Conservation (phyloP, 768 basidiomycete species). For the Mycena rosella region DNA sequence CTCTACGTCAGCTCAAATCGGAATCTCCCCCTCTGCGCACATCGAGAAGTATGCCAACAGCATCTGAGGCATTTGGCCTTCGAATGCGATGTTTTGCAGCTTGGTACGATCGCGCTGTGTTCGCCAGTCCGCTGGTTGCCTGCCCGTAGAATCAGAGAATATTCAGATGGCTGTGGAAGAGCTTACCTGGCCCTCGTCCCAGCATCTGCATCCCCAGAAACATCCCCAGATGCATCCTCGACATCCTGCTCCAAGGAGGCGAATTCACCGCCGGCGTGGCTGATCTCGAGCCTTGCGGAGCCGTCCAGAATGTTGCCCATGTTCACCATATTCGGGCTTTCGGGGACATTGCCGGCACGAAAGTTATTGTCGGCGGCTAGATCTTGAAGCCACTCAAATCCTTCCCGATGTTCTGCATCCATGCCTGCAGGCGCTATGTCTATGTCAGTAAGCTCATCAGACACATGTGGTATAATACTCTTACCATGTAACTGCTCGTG, state of each 20-base stretch:
- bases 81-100: not conserved
- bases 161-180: too few species aligned
- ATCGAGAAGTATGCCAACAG: constrained; percentile 9
- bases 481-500: too few species aligned
- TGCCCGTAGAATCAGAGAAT: too few species aligned
- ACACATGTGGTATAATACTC: not conserved
- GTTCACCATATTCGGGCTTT: not conserved
- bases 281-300: not conserved
- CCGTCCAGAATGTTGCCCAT: not conserved
- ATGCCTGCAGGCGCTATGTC: not conserved
- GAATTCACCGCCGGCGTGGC: not conserved
- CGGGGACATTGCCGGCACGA: not conserved
- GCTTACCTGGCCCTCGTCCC: too few species aligned
- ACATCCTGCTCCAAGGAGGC: not conserved
- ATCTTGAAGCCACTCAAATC: not conserved
- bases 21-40: not conserved
- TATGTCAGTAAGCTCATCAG: too few species aligned
- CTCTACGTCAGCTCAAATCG: not conserved
- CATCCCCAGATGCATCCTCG: not conserved
- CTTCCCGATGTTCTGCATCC: not conserved
- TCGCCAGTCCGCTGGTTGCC: too few species aligned
- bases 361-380: not conserved
- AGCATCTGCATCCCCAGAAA: too few species aligned
- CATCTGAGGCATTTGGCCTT: not conserved
- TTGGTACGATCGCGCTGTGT: too few species aligned